Base-by-base conservation (phyloP, 805 yeast species). In the Vanderwaltozyma polyspora region DNA sequence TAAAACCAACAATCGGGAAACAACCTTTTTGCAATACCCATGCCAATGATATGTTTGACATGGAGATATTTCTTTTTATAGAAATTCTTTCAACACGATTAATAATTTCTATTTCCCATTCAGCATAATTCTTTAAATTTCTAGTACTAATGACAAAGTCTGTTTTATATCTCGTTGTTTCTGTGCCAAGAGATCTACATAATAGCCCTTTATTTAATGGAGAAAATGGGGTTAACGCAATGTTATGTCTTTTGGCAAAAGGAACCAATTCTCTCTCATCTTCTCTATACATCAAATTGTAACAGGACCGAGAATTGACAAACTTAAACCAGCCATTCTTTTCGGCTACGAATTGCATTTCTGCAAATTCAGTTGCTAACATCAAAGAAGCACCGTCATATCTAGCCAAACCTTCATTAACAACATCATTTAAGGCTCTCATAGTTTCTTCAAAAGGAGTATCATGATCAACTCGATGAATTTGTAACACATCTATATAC, bases 181-280 rank as follows among this genome's bases (percentile, higher is more conserved):
- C 27, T 3, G 34, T 35, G 19, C 46, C 44, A 2, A 39, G 29
- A 1, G 81, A 76, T 40, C 77, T 62, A 1, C 79, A 63, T 29
- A 76, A 57, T 2, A 68, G 21, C 7, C 82, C 82, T 39, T 70
- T 55, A 5, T 75, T 76, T 37, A 63, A 53, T 25, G 81, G 80
- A 9, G 75, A 67, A 74, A 75, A 76, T 7, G 82, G 81, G 33
- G 73, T 63, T n/a, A n/a, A n/a, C n/a, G n/a, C n/a, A n/a, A n/a
- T n/a, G n/a, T n/a, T n/a, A n/a, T n/a, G n/a, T n/a, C 57, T 60
- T 15, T 68, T 55, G 41, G 79, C 72, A 50, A 59, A 76, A 19
- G 70, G 72, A 39, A 64, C 69, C 66, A 74, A 59, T 47, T 77
- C 83, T 13, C 74, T 56, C 49, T 77, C 84, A 36, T 76, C 82